A percentile compares a stretch with the other conserved stretches of the same genome.
phyloP scores from a whole-genome alignment of 2,329 filamentous ascomycete species.

The Dissoconium aciculare region DNA sequence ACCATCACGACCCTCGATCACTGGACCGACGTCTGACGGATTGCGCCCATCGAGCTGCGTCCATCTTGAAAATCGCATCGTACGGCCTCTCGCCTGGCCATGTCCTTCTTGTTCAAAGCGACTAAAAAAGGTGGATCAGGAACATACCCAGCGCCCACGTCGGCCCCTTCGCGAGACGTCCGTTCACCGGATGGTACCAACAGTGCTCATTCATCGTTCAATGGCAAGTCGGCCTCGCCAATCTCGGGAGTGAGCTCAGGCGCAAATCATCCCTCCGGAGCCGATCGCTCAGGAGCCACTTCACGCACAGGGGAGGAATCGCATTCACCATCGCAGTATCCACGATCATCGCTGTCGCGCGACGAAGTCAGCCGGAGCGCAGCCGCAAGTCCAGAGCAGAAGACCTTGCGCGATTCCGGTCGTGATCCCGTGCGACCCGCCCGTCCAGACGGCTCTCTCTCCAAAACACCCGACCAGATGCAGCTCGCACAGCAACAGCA shows the following conservation, averaged over 20 bases:
- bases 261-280: conserved; percentile 15
- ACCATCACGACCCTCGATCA: too few relatives aligned
- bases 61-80: too few relatives aligned
- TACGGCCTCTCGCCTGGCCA: too few relatives aligned
- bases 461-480: conserved; percentile 31
- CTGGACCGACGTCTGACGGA: too few relatives aligned
- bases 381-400: conserved; percentile 13
- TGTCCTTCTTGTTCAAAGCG: conserved; percentile 42
- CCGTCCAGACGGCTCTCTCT: conserved; percentile 1
- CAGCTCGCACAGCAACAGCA: conserved; percentile 21
- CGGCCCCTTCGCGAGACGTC: conserved; percentile 42
- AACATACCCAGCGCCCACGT: conserved; percentile 21
- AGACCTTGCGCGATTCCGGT: conserved; percentile 13
- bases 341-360: conserved; percentile 4
- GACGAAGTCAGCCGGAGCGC: conserved; percentile 13
- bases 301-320: conserved; percentile 11
- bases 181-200: conserved; percentile 38
- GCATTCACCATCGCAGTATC: conserved; percentile 8
- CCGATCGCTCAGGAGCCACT: conserved; percentile 6
- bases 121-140: conserved; percentile 22
- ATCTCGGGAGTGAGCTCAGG: conserved; percentile 55
- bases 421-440: conserved; percentile 10
- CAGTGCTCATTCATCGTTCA: conserved; percentile 26
- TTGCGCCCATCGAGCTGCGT: too few relatives aligned
- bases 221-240: conserved; percentile 31